phyloP scores from a whole-genome alignment of 208 protist species.

The Jaenimonas drosophilae region DNA sequence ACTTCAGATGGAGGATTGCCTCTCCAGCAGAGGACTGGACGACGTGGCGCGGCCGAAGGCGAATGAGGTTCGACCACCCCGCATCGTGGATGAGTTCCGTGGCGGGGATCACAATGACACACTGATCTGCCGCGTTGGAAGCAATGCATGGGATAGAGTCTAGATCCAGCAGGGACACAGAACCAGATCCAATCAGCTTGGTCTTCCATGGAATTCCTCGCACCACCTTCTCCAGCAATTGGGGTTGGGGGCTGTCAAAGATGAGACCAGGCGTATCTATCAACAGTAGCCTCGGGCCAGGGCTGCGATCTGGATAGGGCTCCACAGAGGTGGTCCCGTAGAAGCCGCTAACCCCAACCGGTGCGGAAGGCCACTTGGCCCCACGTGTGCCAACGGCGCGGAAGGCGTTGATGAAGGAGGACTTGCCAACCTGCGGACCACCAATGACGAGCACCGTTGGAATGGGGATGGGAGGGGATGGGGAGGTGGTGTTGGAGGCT shows the following conservation, averaged over 20 bases:
- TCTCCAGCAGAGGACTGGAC: slow-evolving; percentile 25
- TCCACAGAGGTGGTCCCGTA: slow-evolving; percentile 67
- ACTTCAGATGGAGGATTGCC: slow-evolving; percentile 37
- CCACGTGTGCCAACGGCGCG: slow-evolving; percentile 43
- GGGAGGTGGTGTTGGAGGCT: too few relatives aligned
- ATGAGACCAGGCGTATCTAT: slow-evolving; percentile 75
- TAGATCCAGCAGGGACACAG: slow-evolving; percentile 20
- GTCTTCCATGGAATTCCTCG: slow-evolving; percentile 66
- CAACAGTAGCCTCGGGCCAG: slow-evolving; percentile 54
- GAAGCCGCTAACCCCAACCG: slow-evolving; percentile 68
- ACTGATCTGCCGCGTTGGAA: slow-evolving; percentile 57
- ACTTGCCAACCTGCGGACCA: slow-evolving; percentile 70
- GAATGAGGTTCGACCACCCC: slow-evolving; percentile 50
- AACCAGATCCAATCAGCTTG: slow-evolving; percentile 26
- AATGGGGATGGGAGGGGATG: too few relatives aligned
- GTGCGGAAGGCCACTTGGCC: slow-evolving; percentile 59
- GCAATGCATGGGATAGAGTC: slow-evolving; percentile 23
- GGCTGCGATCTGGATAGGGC: slow-evolving; percentile 55
- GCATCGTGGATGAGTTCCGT: slow-evolving; percentile 62
- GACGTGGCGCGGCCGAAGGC: slow-evolving; percentile 31
- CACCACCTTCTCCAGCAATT: slow-evolving; percentile 37
- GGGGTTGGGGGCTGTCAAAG: slow-evolving; percentile 24
- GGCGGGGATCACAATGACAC: slow-evolving; percentile 59
- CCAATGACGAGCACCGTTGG: slow-evolving; percentile 79
- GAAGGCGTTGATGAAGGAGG: slow-evolving; percentile 68